phyloP scores from a whole-genome alignment of 768 basidiomycete species.

The Dentipellis sp. region DNA sequence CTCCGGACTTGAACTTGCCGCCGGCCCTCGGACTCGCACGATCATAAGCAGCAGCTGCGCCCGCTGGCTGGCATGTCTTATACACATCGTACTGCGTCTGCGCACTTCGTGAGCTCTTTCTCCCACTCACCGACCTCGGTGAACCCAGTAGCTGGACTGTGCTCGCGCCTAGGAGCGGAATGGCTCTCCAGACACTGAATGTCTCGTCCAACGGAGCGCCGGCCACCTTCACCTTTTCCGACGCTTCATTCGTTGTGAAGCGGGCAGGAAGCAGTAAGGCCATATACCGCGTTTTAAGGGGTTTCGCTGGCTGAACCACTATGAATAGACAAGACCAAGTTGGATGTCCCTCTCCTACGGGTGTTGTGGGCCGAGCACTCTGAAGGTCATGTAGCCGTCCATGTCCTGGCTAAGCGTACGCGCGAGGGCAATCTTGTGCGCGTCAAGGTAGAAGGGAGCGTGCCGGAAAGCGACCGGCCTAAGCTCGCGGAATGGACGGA shows the following conservation, averaged over 20 bases:
- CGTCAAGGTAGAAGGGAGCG: constrained; percentile 33
- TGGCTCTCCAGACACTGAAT: constrained; percentile 7
- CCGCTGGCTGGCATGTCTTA: too few relatives aligned
- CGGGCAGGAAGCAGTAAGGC: constrained; percentile 15
- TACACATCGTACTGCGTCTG: too few relatives aligned
- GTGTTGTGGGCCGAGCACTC: constrained; percentile 44
- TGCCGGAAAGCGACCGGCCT: constrained; percentile 25
- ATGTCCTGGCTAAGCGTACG: constrained; percentile 33
- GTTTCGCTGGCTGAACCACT: neutral
- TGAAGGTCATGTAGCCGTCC: constrained; percentile 33
- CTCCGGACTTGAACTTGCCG: too few relatives aligned
- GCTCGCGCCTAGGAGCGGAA: neutral
- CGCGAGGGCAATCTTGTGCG: constrained; percentile 31
- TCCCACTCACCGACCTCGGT: too few relatives aligned
- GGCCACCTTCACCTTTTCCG: constrained; percentile 20
- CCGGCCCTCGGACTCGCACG: too few relatives aligned
- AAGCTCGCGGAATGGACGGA: constrained; percentile 42
- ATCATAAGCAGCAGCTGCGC: too few relatives aligned
- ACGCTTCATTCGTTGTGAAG: constrained; percentile 20
- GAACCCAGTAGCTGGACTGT: too few relatives aligned
- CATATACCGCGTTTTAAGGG: neutral
- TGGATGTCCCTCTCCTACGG: constrained; percentile 34
- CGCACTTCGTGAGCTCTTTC: too few relatives aligned
- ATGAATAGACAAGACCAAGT: constrained; percentile 1
- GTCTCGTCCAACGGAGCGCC: constrained; percentile 10